Percentiles rank a stretch among this genome's conserved stretches.
phyloP scores from a whole-genome alignment of 352 stramenopile genomes.

The Hyaloperonospora arabidopsidis region DNA sequence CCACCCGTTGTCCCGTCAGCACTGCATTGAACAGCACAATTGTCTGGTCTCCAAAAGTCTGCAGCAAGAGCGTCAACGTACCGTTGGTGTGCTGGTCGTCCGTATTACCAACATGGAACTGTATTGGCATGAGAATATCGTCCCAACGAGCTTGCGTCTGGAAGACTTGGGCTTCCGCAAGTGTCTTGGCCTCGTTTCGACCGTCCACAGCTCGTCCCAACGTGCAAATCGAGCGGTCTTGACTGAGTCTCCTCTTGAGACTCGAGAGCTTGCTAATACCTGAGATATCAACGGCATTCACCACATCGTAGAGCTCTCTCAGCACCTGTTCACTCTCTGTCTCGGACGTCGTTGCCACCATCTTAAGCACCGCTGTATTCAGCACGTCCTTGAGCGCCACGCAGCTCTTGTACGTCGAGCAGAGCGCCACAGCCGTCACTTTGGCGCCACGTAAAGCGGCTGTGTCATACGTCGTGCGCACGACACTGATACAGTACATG shows the following conservation, averaged over 20 bases:
- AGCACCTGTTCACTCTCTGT: conserved; percentile 39
- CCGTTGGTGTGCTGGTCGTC: conserved; percentile 80
- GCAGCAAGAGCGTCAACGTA: conserved; percentile 53
- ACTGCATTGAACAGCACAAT: conserved; percentile 85
- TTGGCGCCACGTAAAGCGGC: conserved; percentile 61
- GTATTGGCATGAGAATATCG: conserved; percentile 54
- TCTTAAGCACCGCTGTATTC: conserved; percentile 63
- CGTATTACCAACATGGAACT: conserved; percentile 78
- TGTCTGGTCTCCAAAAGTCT: conserved; percentile 76
- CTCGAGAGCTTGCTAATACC: conserved; percentile 54
- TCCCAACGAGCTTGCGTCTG: conserved; percentile 48
- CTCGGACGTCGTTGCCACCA: conserved; percentile 42
- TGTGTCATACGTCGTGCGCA: conserved; percentile 74
- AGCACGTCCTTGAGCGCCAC: conserved; percentile 72
- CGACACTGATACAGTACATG: conserved; percentile 84
- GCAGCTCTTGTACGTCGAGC: conserved; percentile 71
- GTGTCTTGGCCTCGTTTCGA: conserved; percentile 33
- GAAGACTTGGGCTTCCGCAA: conserved; percentile 57
- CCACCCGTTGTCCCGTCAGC: conserved; percentile 65
- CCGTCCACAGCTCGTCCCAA: conserved; percentile 29
- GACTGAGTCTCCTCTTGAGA: conserved; percentile 61
- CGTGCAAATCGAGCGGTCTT: conserved; percentile 60
- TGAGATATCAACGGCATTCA: conserved; percentile 68
- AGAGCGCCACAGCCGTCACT: conserved; percentile 78
- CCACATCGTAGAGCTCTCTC: conserved; percentile 49